Base-by-base conservation (phyloP, 1,284 basidiomycete genomes). In the Marasmius sp. region DNA sequence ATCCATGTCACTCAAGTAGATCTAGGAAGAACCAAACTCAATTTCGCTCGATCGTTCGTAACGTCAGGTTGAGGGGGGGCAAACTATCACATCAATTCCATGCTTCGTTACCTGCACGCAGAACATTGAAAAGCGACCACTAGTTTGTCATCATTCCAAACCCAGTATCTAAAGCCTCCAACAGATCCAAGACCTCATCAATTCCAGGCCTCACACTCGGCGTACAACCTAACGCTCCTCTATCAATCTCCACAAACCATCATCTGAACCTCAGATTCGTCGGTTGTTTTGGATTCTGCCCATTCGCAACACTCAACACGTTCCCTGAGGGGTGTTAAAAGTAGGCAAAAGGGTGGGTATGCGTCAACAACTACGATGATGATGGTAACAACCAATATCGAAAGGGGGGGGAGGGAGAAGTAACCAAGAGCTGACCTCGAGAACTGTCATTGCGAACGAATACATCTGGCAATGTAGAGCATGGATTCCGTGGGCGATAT, bases 261-360 rank as follows among this genome's bases (percentile, higher is more conserved):
- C 78, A 62, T 81, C 71, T 76, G 54, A n/a, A 75, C 12, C 67
- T 67, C 0, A 66, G 57, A 43, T 78, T 75, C 3, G 61, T 67
- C 1, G 84, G 84, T 33, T 78, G 73, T 27, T 65, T 68, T 1
- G 84, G 85, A 53, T 74, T 75, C 55, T 75, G 74, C 12, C 81
- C 80, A 5, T 63, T 61, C 16, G 76, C 72, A 48, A 81, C 76
- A 58, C 75, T 72, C 47, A 81, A 77, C 12, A 84, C 78, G 18
- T 84, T 83, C 56, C 82, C 77, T 1, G 80, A 77, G 11, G 81
- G 79, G 61, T 80, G 79, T 63, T 74, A 79, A 58, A 84, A 75
- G 22, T 77, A 72, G 16, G 68, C 66, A 71, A 79, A 85, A 1
- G 84, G 84, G 63, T 79, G 78, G 9, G 76, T 69, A 62, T 84